Percentiles rank a stretch among this genome's conserved stretches.
phyloP scores from a whole-genome alignment of 2,329 filamentous ascomycete genomes.

The Calonectria multiphialidica region DNA sequence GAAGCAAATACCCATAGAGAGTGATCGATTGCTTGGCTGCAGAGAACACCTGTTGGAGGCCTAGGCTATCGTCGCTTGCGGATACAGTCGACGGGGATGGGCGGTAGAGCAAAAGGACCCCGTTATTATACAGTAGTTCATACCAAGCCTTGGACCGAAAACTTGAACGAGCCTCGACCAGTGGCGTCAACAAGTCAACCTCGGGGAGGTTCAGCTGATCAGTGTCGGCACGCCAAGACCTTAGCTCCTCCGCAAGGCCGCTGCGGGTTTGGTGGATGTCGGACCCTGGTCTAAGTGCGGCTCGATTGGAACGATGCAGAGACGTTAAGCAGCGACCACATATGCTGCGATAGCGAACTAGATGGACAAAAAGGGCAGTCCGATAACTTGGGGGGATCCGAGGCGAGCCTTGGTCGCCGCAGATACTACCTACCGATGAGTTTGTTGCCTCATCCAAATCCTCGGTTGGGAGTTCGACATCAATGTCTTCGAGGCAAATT shows the following conservation, averaged over 20 bases:
- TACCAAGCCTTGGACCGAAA: slow-evolving; percentile 57
- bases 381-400: slow-evolving; percentile 30
- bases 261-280: slow-evolving; percentile 27
- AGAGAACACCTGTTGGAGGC: slow-evolving; percentile 53
- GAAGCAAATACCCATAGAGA: slow-evolving; percentile 58
- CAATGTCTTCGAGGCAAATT: slow-evolving; percentile 55
- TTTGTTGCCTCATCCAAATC: slow-evolving; percentile 2
- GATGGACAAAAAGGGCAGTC: slow-evolving; percentile 51
- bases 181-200: slow-evolving; percentile 24
- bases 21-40: slow-evolving; percentile 54
- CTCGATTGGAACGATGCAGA: slow-evolving; percentile 41
- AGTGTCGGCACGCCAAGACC: slow-evolving; percentile 47
- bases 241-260: slow-evolving; percentile 45
- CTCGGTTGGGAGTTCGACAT: slow-evolving; percentile 49
- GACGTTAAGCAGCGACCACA: slow-evolving; percentile 53
- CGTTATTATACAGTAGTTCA: slow-evolving; percentile 9
- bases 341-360: slow-evolving; percentile 54
- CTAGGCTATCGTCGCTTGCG: slow-evolving; percentile 38
- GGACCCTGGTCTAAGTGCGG: slow-evolving; percentile 38
- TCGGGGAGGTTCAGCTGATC: slow-evolving; percentile 29
- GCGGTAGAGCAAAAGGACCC: slow-evolving; percentile 51
- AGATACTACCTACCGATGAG: neutral
- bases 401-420: neutral
- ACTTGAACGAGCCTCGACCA: slow-evolving; percentile 50
- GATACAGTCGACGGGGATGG: slow-evolving; percentile 48